phyloP scores from a whole-genome alignment of 768 basidiomycete genomes.

The Tylopilus rubrobrunneus region DNA sequence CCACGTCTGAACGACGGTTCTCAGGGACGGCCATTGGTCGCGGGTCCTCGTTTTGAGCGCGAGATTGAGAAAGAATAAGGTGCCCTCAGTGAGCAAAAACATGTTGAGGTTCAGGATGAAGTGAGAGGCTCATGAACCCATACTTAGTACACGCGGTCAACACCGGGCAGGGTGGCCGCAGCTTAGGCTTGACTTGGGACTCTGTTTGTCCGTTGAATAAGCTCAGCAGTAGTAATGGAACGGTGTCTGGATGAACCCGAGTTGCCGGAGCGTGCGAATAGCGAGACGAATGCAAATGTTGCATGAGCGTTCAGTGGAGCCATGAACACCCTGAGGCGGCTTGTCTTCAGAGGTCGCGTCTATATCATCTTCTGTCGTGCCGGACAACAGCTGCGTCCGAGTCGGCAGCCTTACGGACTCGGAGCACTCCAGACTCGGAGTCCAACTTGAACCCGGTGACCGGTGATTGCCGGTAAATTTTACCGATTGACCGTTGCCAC shows the following conservation, averaged over 20 bases:
- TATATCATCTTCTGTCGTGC: neutral
- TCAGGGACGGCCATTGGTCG: neutral
- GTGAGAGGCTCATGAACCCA: neutral
- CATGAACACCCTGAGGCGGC: neutral
- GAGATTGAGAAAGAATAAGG: constrained; percentile 3
- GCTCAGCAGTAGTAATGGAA: neutral
- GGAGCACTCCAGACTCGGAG: too few species aligned
- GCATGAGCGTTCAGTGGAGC: neutral
- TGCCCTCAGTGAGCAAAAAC: constrained; percentile 6
- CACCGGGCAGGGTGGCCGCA: neutral
- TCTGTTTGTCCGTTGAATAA: neutral
- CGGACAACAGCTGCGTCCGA: neutral
- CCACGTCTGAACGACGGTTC: neutral
- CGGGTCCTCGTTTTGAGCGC: neutral
- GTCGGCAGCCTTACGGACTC: neutral
- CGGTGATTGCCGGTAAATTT: neutral
- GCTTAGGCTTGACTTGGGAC: too few species aligned
- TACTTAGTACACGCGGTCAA: neutral
- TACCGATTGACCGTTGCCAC: too few species aligned
- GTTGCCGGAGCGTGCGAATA: neutral
- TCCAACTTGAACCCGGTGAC: too few species aligned
- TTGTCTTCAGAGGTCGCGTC: neutral
- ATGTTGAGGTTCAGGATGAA: neutral
- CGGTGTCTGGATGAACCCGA: neutral
- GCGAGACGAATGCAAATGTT: neutral